Evolutionary conservation across 208 protist species (phyloP), one percentile per base, ranked within the genome.

Genomic region (Novymonas esmeraldas): DNA sequence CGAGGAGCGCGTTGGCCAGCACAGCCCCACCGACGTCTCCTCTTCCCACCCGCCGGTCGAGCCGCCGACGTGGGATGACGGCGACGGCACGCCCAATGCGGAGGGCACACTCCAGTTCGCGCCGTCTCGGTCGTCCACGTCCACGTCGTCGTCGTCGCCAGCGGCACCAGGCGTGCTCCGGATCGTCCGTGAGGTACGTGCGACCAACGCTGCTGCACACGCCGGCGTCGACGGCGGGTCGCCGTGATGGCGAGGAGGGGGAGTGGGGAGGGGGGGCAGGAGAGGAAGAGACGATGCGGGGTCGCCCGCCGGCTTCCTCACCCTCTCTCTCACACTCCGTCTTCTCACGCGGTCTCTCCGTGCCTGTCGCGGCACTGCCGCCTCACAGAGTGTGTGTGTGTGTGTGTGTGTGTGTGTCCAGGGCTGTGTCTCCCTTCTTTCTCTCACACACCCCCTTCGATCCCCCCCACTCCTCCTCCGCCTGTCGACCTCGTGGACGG

Each of bases 121-220:
- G 16, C 22, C 52, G n/a, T n/a, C n/a, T n/a, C n/a, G n/a, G n/a
- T n/a, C n/a, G n/a, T n/a, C n/a, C 33, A 44, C 33, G 20, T 26
- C 52, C 11, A 58, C 52, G 10, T 44, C 34, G 13, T 18, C 50
- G 49, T 39, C 59, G 44, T 9, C 61, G 28, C 6, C 36, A 6
- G 49, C 34, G 7, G 48, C 38, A 33, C 16, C 52, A 20, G 28
- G 26, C 2, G 54, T 31, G 13, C 60, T 59, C 56, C 45, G 59
- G 14, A 59, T 76, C 38, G 70, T 76, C 38, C 70, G 70, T 3
- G 49, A 70, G 39, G 62, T 76, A 6, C 60, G 61, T 54, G 45
- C 52, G 11, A 29, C 52, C 10, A n/a, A n/a, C 36, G 5, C 22
- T 34, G 10, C 3, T 38, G 22, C 41, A 50, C n/a, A n/a, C n/a